Conservation (phyloP, 768 basidiomycete species). For the Boletus pseudopeckii region DNA sequence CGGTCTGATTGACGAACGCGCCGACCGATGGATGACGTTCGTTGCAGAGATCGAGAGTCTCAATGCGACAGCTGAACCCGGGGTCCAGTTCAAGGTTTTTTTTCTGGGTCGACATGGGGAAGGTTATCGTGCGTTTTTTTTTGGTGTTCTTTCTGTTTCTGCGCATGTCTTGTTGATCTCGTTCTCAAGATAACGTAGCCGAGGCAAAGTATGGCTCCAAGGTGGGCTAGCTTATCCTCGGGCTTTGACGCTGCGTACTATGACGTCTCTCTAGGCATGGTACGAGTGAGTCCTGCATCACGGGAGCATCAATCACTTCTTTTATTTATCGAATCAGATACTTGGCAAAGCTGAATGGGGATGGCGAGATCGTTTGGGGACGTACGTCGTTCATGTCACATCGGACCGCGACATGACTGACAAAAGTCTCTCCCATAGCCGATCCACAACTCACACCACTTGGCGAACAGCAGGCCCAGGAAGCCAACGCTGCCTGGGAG, state of each 20-base stretch:
- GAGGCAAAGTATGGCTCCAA: conserved; percentile 60
- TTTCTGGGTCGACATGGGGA: conserved; percentile 70
- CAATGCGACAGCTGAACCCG: conserved; percentile 11
- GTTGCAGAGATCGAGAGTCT: conserved; percentile 40
- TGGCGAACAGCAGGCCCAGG: conserved; percentile 55
- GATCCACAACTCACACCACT: conserved; percentile 53
- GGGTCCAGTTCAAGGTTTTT: conserved; percentile 47
- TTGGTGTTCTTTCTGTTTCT: background rate
- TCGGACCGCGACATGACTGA: background rate
- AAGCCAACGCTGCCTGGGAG: conserved; percentile 14
- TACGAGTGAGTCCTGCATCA: conserved; percentile 42
- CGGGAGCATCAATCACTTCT: background rate
- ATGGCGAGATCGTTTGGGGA: conserved; percentile 69
- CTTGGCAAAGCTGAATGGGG: conserved; percentile 62
- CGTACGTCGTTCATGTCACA: conserved; percentile 43
- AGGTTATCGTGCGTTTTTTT: conserved; percentile 36
- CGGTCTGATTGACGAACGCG: conserved; percentile 39
- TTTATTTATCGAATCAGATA: conserved; percentile 36
- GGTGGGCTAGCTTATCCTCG: conserved; percentile 21
- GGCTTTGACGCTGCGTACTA: conserved; percentile 1
- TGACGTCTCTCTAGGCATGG: conserved; percentile 43
- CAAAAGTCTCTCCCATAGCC: conserved; percentile 2
- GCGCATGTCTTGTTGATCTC: background rate
- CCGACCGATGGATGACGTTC: conserved; percentile 49
- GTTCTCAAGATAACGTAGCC: conserved; percentile 58